Percentiles rank a stretch among this genome's conserved stretches.
These are phyloP conservation scores for Nakaseomyces sp. DNA, from an alignment of 1,139 yeast species.

Conservation along the genomic window DNA sequence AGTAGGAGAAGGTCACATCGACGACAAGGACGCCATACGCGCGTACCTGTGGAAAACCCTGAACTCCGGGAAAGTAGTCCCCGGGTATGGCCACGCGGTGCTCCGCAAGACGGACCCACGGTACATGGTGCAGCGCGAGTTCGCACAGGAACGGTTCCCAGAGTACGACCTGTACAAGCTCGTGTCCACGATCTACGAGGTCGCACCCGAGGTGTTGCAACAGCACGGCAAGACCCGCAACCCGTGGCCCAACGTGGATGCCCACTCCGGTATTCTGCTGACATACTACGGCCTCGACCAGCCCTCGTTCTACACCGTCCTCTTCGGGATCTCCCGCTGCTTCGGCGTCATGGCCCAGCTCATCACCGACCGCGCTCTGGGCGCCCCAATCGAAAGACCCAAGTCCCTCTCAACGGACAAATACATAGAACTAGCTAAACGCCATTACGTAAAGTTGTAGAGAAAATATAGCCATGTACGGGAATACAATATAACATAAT, in stretches of 20 bases:
- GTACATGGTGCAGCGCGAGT: constrained; percentile 94
- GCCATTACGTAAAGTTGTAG: constrained; percentile 16
- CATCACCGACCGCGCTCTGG: constrained; percentile 91
- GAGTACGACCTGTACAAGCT: constrained; percentile 86
- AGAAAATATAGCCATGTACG: too few relatives aligned
- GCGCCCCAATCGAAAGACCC: constrained; percentile 95
- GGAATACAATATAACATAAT: background rate
- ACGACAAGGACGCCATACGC: constrained; percentile 28
- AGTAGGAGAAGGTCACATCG: constrained; percentile 27
- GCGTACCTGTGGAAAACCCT: constrained; percentile 35
- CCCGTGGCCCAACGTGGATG: constrained; percentile 99
- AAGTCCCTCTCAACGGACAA: constrained; percentile 74
- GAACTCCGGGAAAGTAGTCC: constrained; percentile 37
- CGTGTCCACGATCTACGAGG: constrained; percentile 84
- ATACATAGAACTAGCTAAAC: constrained; percentile 35
- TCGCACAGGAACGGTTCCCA: constrained; percentile 95
- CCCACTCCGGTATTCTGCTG: constrained; percentile 93
- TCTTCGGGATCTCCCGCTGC: constrained; percentile 97
- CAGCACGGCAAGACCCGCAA: constrained; percentile 97
- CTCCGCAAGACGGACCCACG: constrained; percentile 43
- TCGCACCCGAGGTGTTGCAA: constrained; percentile 90
- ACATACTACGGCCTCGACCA: constrained; percentile 96
- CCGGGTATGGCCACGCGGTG: constrained; percentile 41
- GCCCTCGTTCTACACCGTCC: constrained; percentile 92
- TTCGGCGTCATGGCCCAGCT: constrained; percentile 95